phyloP scores from a whole-genome alignment of 2,329 filamentous ascomycete species.

The Aspergillus spinulosporus region DNA sequence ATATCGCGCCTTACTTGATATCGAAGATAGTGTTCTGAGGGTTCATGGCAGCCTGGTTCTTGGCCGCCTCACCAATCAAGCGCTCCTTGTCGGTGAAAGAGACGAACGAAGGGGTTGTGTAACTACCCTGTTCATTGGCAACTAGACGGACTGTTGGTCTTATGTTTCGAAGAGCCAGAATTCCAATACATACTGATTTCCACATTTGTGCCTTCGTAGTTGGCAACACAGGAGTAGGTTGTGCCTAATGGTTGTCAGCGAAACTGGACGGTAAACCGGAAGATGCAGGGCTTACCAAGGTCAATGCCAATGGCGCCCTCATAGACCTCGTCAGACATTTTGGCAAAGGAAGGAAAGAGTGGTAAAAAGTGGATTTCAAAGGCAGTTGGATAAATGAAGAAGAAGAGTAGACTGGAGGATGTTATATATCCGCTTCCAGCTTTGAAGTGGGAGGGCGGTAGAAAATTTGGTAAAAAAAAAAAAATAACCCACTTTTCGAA shows the following conservation, averaged over 20 bases:
- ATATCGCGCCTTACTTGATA: constrained; percentile 72
- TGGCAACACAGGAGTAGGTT: constrained; percentile 99
- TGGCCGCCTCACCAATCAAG: constrained; percentile 98
- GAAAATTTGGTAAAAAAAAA: constrained; percentile 23
- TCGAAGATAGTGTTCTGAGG: constrained; percentile 97
- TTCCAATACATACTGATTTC: constrained; percentile 77
- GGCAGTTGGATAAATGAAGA: constrained; percentile 11
- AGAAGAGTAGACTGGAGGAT: constrained; percentile 17
- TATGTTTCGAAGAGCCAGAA: background rate
- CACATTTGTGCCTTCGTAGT: constrained; percentile 98
- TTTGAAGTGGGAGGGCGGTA: constrained; percentile 26
- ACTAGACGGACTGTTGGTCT: constrained; percentile 49
- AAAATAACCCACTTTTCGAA: constrained; percentile 22
- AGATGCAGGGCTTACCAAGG: constrained; percentile 69
- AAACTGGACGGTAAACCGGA: constrained; percentile 2
- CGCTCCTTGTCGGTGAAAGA: constrained; percentile 99
- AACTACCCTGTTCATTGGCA: constrained; percentile 99
- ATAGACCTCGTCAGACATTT: constrained; percentile 96
- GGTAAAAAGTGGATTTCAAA: constrained; percentile 14
- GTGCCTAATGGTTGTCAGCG: constrained; percentile 65
- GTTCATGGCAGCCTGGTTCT: constrained; percentile 99
- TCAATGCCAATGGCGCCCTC: constrained; percentile 99
- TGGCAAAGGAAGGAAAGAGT: constrained; percentile 25
- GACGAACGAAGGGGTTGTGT: constrained; percentile 98
- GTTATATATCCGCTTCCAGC: constrained; percentile 25